Conservation (phyloP, 2,329 filamentous ascomycete species). For the Aureobasidium namibiae region DNA sequence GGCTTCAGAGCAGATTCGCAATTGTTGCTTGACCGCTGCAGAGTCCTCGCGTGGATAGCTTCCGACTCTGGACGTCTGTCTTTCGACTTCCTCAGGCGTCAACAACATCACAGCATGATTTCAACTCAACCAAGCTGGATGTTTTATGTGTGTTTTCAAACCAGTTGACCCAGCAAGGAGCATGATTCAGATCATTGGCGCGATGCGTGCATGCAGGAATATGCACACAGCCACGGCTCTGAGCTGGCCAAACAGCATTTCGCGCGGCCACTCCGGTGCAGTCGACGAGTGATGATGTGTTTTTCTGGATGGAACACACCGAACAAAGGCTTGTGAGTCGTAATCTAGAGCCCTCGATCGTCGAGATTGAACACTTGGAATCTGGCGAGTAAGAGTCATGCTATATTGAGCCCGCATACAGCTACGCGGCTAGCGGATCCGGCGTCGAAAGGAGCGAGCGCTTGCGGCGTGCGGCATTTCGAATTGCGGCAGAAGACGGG, state of each 20-base stretch:
- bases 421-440: constrained; percentile 2
- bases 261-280: neutral
- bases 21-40: constrained; percentile 4
- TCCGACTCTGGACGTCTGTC: neutral
- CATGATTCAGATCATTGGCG: neutral
- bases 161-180: neutral
- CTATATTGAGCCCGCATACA: constrained; percentile 7
- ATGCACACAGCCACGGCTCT: constrained; percentile 8
- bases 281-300: neutral
- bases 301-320: neutral
- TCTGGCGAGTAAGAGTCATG: constrained; percentile 5
- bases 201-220: neutral
- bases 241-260: neutral
- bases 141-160: neutral
- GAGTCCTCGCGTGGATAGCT: neutral
- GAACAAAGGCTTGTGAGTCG: neutral
- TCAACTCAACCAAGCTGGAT: neutral
- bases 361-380: neutral
- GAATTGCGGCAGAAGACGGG: neutral
- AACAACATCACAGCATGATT: neutral
- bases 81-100: neutral
- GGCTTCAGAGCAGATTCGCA: neutral
- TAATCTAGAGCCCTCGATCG: neutral
- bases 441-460: neutral
- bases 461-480: constrained; percentile 1